Base-by-base conservation (phyloP, 2,329 filamentous ascomycete species). In the Teratosphaeria pseudoeucalypti region DNA sequence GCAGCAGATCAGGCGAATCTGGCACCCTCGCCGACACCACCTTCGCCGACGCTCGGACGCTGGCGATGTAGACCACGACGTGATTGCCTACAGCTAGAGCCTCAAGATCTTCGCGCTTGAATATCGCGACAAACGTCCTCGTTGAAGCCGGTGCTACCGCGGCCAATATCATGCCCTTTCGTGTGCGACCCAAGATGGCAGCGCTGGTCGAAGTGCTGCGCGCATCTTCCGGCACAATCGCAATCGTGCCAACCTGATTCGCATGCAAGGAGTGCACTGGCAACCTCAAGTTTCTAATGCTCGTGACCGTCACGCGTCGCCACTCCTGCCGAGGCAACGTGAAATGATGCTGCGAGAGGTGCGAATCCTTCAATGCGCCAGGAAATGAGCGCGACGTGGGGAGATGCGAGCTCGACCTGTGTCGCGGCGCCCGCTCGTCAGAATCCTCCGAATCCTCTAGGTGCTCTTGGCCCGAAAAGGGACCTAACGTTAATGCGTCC, bases 191-290 rank as follows among this genome's bases (percentile, higher is more conserved):
- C 37, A 56, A 47, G 14, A 11, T 26, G 12, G n/a, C 53, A 54
- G 12, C 19, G 27, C 26, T 47, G 6, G 43, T n/a, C 14, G 37
- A 71, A 68, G 66, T 61, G 29, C 64, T 63, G 43, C 63, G n/a
- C n/a, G 60, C 55, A 16, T 66, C 64, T 9, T 87, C 66, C 23
- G 74, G 80, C 2, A 87, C 81, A 56, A 97, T 78, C 0, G 92
- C 92, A 58, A 99, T 82, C 0, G 92, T 96, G 0, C 92, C 94
- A 6, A 92, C 91, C 74, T 99, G 92, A 10, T 90, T 90, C 16
- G 86, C 81, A 56, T 86, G 81, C 7, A 97, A 80, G 0, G 81
- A 84, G 54, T 85, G 84, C 0, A 96, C 91, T 0, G 92, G 90
- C 2, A 96, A 78, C 5, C 92, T 85, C 9, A 99, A 78, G 66